A percentile compares a stretch with the other conserved stretches of the same genome.
phyloP scores from a whole-genome alignment of 371 early-diverging fungal species.

The Coemansia sp. region DNA sequence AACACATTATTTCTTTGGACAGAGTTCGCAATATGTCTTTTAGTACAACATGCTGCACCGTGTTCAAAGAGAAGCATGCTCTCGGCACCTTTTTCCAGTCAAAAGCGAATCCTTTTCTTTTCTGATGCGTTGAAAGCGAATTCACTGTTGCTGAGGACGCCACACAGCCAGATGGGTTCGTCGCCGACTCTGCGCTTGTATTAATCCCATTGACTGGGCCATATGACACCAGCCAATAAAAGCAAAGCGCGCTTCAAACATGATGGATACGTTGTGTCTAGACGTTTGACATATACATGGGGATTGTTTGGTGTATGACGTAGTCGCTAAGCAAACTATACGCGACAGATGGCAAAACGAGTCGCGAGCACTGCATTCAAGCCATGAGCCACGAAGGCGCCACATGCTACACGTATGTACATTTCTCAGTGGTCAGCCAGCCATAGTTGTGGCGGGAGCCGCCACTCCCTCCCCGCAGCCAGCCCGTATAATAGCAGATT shows the following conservation, averaged over 20 bases:
- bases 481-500: background rate
- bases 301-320: background rate
- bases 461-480: background rate
- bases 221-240: background rate
- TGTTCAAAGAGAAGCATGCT: background rate
- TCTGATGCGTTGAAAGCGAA: background rate
- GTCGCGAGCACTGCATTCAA: background rate
- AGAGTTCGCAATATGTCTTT: no score
- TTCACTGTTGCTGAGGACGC: background rate
- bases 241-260: background rate
- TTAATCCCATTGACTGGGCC: conserved; percentile 2
- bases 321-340: background rate
- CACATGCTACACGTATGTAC: background rate
- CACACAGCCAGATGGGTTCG: background rate
- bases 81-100: background rate
- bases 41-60: background rate
- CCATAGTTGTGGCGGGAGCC: background rate
- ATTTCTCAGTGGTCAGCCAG: conserved; percentile 2
- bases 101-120: background rate
- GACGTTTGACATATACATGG: background rate
- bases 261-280: background rate
- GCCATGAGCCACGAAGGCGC: conserved; percentile 2
- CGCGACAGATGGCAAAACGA: background rate
- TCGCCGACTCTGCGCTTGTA: background rate
- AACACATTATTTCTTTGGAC: background rate